Percentiles rank a stretch among this genome's conserved stretches.
Conservation (phyloP, 129 eudicot species). For the Chrysanthemum lavandulifolium region DNA sequence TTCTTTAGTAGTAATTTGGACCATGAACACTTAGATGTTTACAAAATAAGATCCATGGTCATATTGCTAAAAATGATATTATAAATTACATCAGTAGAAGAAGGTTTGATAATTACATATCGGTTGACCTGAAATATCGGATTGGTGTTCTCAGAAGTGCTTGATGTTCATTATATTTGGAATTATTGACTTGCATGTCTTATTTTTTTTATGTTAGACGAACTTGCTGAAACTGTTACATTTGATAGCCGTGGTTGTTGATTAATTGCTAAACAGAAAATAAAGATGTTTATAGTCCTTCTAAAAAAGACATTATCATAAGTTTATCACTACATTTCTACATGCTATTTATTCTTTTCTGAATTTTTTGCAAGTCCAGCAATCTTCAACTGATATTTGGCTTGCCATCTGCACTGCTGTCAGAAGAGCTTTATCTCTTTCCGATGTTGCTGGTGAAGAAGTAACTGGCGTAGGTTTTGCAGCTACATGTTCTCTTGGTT, state of each 20-base stretch:
- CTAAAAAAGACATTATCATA: no score
- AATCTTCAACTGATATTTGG: conserved; percentile 99
- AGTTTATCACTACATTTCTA: conserved; percentile 1
- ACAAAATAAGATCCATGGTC: not conserved
- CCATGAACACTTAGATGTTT: conserved; percentile 11
- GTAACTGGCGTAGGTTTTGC: conserved; percentile 92
- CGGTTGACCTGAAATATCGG: no score
- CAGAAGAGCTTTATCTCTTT: conserved; percentile 71
- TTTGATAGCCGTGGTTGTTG: not conserved
- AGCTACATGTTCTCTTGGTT: conserved; percentile 98
- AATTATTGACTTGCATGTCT: not conserved
- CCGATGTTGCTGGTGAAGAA: conserved; percentile 68
- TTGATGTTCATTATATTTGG: not conserved
- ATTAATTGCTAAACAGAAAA: conserved; percentile 18
- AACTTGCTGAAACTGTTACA: conserved; percentile 3
- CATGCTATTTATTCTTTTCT: conserved; percentile 4
- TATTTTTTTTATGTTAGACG: not conserved
- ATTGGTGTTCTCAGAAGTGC: not conserved
- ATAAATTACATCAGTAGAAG: not conserved
- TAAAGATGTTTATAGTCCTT: not conserved
- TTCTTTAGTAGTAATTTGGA: conserved; percentile 8
- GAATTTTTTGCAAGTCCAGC: conserved; percentile 49
- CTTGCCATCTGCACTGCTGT: conserved; percentile 96
- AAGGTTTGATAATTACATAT: no score
- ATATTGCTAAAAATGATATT: conserved; percentile 9